Conservation (phyloP, 23 red algal genomes). For the Gracilaria domingensis region DNA sequence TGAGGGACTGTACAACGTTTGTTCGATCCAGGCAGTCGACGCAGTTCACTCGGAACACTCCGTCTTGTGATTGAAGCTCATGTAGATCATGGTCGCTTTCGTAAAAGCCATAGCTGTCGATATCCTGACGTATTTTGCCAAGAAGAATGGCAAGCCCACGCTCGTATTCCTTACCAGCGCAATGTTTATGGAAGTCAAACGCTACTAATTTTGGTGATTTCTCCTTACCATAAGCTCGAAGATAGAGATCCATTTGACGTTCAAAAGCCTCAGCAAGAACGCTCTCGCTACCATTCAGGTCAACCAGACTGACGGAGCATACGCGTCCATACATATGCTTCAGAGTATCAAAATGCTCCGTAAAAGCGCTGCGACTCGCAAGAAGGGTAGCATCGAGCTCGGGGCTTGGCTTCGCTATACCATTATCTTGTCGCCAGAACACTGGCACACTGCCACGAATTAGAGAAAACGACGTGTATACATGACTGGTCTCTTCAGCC, state of each 20-base stretch:
- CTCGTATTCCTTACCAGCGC: slow-evolving; percentile 92
- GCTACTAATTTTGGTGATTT: slow-evolving; percentile 70
- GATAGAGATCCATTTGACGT: slow-evolving; percentile 79
- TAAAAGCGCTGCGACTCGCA: slow-evolving; percentile 77
- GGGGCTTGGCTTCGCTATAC: slow-evolving; percentile 87
- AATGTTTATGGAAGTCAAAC: slow-evolving; percentile 97
- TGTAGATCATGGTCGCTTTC: slow-evolving; percentile 5
- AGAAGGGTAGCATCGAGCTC: slow-evolving; percentile 82
- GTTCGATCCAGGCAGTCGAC: slow-evolving; percentile 98
- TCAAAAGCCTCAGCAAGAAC: slow-evolving; percentile 83
- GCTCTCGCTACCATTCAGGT: slow-evolving; percentile 82
- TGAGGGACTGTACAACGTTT: slow-evolving; percentile 90
- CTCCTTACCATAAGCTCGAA: neutral
- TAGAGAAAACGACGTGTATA: slow-evolving; percentile 74
- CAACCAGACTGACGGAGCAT: slow-evolving; percentile 89
- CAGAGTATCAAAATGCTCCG: slow-evolving; percentile 80
- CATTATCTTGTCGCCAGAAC: slow-evolving; percentile 99
- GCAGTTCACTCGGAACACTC: slow-evolving; percentile 98
- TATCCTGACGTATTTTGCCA: slow-evolving; percentile 52
- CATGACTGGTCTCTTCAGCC: slow-evolving; percentile 32
- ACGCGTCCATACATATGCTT: slow-evolving; percentile 75
- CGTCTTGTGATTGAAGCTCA: slow-evolving; percentile 55
- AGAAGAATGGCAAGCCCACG: slow-evolving; percentile 82
- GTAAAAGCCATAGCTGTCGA: slow-evolving; percentile 66
- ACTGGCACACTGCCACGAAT: slow-evolving; percentile 95